phyloP scores from a whole-genome alignment of 2,329 filamentous ascomycete genomes.

The Raffaelea arxii region DNA sequence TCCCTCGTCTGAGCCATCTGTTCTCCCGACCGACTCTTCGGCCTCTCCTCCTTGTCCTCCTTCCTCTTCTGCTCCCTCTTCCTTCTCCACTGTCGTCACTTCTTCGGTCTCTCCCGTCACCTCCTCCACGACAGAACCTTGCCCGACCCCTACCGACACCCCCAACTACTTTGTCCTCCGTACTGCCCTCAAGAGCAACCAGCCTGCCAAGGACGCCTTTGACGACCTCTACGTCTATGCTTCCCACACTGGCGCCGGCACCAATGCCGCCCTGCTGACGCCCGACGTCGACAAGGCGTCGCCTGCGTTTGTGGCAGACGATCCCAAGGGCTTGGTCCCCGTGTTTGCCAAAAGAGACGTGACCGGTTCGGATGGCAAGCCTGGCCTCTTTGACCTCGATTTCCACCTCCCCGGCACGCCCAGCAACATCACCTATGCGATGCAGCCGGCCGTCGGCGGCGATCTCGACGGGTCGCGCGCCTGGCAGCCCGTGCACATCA shows the following conservation, averaged over 20 bases:
- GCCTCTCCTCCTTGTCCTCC: no score
- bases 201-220: background rate
- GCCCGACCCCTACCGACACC: background rate
- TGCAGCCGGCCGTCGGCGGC: background rate
- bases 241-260: conserved; percentile 3
- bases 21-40: no score
- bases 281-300: background rate
- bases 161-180: background rate
- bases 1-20: no score
- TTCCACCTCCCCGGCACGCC: conserved; percentile 1
- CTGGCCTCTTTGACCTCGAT: background rate
- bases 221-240: conserved; percentile 2
- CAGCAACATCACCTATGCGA: background rate
- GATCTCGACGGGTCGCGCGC: conserved; percentile 1
- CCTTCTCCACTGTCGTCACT: no score
- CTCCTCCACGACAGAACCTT: background rate
- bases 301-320: background rate
- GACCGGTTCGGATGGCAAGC: no score
- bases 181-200: conserved; percentile 1
- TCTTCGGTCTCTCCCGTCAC: background rate
- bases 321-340: background rate
- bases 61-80: no score
- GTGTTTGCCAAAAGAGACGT: background rate
- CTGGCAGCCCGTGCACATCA: conserved; percentile 4
- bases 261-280: conserved; percentile 1